Conservation (phyloP, 2,329 filamentous ascomycete genomes). For the Knufia petricola region DNA sequence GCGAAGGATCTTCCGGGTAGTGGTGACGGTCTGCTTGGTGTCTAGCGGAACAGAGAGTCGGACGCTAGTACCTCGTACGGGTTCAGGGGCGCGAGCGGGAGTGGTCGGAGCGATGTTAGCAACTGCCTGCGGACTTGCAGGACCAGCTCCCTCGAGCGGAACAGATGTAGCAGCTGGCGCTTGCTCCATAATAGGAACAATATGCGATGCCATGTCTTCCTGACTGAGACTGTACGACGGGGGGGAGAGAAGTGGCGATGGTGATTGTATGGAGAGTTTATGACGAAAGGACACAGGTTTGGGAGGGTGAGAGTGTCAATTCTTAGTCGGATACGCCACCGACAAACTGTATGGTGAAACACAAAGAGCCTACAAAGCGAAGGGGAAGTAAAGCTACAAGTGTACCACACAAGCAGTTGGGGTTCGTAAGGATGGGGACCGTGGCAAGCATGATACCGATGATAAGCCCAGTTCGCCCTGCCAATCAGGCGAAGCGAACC, state of each 20-base stretch:
- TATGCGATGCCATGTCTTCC: constrained; percentile 9
- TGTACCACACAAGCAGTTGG: neutral
- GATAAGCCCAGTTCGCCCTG: neutral
- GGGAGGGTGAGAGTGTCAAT: too few relatives aligned
- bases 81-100: constrained; percentile 29
- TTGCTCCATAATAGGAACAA: constrained; percentile 17
- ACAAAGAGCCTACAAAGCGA: neutral
- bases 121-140: constrained; percentile 18
- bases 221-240: neutral
- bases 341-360: neutral
- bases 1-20: constrained; percentile 39
- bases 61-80: constrained; percentile 37
- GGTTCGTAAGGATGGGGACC: neutral
- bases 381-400: neutral
- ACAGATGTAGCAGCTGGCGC: neutral
- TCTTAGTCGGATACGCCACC: too few relatives aligned
- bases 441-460: neutral
- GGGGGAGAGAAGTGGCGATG: constrained; percentile 48
- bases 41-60: constrained; percentile 70
- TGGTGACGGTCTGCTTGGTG: constrained; percentile 31
- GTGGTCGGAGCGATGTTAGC: neutral
- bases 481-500: neutral
- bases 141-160: neutral
- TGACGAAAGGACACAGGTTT: too few relatives aligned
- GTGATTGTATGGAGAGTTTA: constrained; percentile 55